Base-by-base conservation (phyloP, 163 green algal genomes). In the Smithsoniella earleae region DNA sequence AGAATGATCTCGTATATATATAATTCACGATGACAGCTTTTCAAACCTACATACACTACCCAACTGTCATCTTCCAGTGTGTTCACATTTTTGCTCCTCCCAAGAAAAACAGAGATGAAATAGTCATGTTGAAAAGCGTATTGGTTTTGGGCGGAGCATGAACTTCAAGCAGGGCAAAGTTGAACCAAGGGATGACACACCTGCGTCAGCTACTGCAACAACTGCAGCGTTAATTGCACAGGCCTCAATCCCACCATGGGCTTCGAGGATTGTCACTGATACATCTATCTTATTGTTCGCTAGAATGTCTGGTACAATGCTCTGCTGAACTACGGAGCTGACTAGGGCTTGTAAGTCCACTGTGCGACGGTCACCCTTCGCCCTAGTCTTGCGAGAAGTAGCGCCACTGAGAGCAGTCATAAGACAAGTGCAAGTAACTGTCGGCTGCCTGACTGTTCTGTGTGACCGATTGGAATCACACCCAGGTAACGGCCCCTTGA, bases 141-240 rank as follows among this genome's bases (percentile, higher is more conserved):
- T n/a, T n/a, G n/a, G n/a, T n/a, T n/a, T n/a, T n/a, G 25, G 20
- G 52, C 31, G 25, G 8, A 43, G 58, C 13, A 66, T 31, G 5
- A 37, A 10, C 4, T 3, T 20, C 22, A 6, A 38, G 16, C 5
- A 6, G 30, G 18, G 5, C 55, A 43, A 10, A 30, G 4, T 45
- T 3, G 22, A 66, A 49, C 10, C 13, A 49, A 49, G 10, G 13
- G 40, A 38, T 36, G 5, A 6, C 58, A 40, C 58, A 69, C 58
- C 58, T 22, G 58, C 58, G 1, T 69, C 58, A n/a, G 58, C 34
- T n/a, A 69, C 16, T 43, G 58, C 58, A 38, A 69, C 30, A 30
- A 69, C 43, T 69, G 58, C 58, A 43, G 58, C 20, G 58, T 69
- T 69, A 31, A 69, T 69, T 5, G 58, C 58, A 1, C 58, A 69